phyloP scores from a whole-genome alignment of 768 basidiomycete species.

The Russula sp. region DNA sequence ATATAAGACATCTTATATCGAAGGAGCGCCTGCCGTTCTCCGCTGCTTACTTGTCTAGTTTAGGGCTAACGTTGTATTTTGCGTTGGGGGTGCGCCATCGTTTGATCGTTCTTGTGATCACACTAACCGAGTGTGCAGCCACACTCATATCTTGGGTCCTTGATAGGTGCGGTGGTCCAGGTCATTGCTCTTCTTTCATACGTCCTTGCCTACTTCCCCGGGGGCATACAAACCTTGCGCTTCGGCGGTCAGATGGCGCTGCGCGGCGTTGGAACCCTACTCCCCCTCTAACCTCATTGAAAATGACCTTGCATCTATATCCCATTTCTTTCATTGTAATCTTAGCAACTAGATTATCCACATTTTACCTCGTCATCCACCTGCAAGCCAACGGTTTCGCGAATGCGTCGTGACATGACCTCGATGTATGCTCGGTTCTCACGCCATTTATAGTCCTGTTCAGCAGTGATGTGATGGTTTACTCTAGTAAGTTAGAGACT shows the following conservation, averaged over 20 bases:
- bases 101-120: neutral
- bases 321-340: slow-evolving; percentile 12
- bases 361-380: slow-evolving; percentile 27
- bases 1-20: slow-evolving; percentile 80
- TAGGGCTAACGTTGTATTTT: slow-evolving; percentile 87
- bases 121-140: slow-evolving; percentile 37
- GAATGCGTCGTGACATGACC: slow-evolving; percentile 65
- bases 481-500: slow-evolving; percentile 22
- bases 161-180: slow-evolving; percentile 78
- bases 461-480: slow-evolving; percentile 19
- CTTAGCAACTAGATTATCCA: slow-evolving; percentile 8
- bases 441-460: slow-evolving; percentile 45
- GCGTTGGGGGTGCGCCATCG: slow-evolving; percentile 65
- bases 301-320: neutral
- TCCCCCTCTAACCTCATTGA: slow-evolving; percentile 53
- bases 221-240: slow-evolving; percentile 71
- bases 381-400: slow-evolving; percentile 54
- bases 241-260: slow-evolving; percentile 76
- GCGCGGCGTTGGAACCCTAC: slow-evolving; percentile 73
- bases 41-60: slow-evolving; percentile 70
- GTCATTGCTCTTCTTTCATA: slow-evolving; percentile 83
- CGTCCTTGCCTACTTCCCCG: slow-evolving; percentile 93
- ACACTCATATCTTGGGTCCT: slow-evolving; percentile 79
- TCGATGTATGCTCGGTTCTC: slow-evolving; percentile 65
- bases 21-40: slow-evolving; percentile 83